Conservation (phyloP, 1,139 yeast genomes). For the Pneumocystis canis region DNA sequence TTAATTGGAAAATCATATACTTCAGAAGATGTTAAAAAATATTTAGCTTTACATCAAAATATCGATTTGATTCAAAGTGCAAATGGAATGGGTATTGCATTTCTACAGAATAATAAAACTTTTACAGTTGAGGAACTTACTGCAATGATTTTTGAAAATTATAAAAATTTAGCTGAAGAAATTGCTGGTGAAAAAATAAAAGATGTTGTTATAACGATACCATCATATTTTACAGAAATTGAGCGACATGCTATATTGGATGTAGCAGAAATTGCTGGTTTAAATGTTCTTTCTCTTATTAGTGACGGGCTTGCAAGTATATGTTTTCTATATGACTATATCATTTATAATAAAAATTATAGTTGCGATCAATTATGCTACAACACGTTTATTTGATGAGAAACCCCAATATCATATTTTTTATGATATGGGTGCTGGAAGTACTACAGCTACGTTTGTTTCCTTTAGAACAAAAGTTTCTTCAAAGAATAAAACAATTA, state of each 20-base stretch:
- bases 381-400: constrained; percentile 30
- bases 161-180: constrained; percentile 47
- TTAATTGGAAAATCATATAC: constrained; percentile 52
- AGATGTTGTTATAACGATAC: constrained; percentile 64
- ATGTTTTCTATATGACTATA: background rate
- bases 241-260: constrained; percentile 63
- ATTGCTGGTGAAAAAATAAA: constrained; percentile 35
- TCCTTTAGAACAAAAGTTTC: constrained; percentile 36
- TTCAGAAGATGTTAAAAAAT: constrained; percentile 29
- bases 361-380: constrained; percentile 62
- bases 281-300: constrained; percentile 51
- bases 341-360: constrained; percentile 27
- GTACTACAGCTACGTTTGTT: constrained; percentile 72
- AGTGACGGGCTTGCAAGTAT: constrained; percentile 53
- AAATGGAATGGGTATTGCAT: constrained; percentile 40
- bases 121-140: constrained; percentile 62
- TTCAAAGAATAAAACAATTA: constrained; percentile 13
- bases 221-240: constrained; percentile 50
- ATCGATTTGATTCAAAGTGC: constrained; percentile 36
- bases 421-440: constrained; percentile 88
- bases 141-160: constrained; percentile 67
- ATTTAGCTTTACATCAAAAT: constrained; percentile 46
- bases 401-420: constrained; percentile 50
- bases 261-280: constrained; percentile 57
- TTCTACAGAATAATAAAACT: constrained; percentile 36